These are phyloP conservation scores for Epichloe aotearoae DNA, from an alignment of 2,329 filamentous ascomycete genomes.

Conservation along the genomic window DNA sequence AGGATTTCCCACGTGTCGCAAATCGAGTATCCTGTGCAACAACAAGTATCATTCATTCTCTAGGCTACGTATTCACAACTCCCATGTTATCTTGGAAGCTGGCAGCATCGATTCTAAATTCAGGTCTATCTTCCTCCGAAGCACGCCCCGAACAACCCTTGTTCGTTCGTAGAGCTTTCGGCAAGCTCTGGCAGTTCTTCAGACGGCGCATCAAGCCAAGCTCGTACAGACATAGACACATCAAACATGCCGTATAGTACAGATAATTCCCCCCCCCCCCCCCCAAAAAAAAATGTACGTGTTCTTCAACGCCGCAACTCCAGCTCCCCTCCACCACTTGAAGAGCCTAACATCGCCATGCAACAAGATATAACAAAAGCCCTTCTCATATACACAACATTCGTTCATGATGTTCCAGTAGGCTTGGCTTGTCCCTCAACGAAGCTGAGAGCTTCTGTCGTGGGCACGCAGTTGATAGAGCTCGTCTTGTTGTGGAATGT, in stretches of 20 bases:
- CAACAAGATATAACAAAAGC: too few relatives aligned
- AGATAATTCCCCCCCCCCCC: not conserved
- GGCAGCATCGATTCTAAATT: not conserved
- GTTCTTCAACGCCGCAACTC: not conserved
- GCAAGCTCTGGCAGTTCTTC: not conserved
- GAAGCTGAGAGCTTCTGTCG: conserved; percentile 81
- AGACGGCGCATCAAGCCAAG: not conserved
- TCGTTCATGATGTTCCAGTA: conserved; percentile 7
- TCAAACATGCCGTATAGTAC: not conserved
- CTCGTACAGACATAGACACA: not conserved
- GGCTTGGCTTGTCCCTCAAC: conserved; percentile 65
- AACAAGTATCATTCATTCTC: not conserved
- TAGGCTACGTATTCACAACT: not conserved
- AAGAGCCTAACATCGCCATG: too few relatives aligned
- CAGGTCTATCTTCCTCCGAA: not conserved
- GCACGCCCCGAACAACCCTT: too few relatives aligned
- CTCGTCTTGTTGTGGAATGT: conserved; percentile 90
- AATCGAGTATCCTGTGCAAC: not conserved
- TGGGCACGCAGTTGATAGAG: conserved; percentile 78
- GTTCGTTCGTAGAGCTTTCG: not conserved
- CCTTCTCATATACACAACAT: not conserved
- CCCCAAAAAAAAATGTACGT: not conserved
- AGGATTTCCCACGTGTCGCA: not conserved
- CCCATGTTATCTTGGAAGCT: not conserved
- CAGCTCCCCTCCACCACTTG: not conserved